A percentile compares a stretch with the other conserved stretches of the same genome.
Evolutionary conservation across 495 filamentous ascomycete genomes (phyloP).

Genomic region (Aspergillus affinis): DNA sequence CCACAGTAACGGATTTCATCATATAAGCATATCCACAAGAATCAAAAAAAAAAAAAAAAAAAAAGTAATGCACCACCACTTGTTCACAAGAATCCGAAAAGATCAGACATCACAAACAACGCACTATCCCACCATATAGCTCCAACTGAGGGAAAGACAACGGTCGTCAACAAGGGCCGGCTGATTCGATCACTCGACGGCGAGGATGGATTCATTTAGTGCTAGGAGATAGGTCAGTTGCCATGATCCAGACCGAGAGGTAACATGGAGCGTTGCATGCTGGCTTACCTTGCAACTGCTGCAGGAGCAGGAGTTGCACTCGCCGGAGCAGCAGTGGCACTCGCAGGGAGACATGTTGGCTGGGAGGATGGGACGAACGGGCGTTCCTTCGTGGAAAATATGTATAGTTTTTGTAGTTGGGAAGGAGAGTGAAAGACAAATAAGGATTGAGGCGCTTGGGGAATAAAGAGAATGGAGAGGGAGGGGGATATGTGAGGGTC

Average conservation of each 20-base stretch:
- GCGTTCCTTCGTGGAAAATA: not conserved
- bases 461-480: not conserved
- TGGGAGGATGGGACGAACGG: slow-evolving; percentile 5
- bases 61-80: not conserved
- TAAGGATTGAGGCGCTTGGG: not conserved
- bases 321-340: slow-evolving; percentile 47
- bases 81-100: not conserved
- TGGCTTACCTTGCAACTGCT: slow-evolving; percentile 35
- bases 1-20: not conserved
- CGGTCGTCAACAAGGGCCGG: not conserved
- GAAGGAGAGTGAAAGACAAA: not conserved
- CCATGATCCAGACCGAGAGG: not conserved
- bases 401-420: slow-evolving; percentile 1
- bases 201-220: slow-evolving; percentile 10
- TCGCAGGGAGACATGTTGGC: slow-evolving; percentile 45
- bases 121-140: not conserved
- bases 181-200: slow-evolving; percentile 1
- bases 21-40: not conserved
- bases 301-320: slow-evolving; percentile 47
- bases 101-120: not conserved
- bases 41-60: too few relatives aligned
- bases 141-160: not conserved
- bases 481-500: not conserved
- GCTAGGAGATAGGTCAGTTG: slow-evolving; percentile 2
- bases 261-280: not conserved